Conservation (phyloP, 2,329 filamentous ascomycete genomes). For the Fusarium coicis region DNA sequence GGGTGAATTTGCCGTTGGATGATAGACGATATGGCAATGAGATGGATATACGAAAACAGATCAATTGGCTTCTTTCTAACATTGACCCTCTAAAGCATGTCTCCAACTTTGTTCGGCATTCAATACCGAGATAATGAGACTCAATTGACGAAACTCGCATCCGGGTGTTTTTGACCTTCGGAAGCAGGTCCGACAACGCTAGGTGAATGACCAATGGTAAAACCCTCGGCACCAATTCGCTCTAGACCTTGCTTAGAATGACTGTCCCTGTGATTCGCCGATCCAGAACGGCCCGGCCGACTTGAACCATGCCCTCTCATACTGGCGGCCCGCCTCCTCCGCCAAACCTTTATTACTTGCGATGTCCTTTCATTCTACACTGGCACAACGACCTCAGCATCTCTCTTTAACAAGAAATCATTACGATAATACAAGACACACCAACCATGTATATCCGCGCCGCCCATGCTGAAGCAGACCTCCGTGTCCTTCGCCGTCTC, state of each 20-base stretch:
- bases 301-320: background rate
- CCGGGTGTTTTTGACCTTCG: rapidly evolving
- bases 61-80: rapidly evolving
- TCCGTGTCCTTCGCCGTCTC: constrained; percentile 62
- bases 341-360: constrained; percentile 18
- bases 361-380: background rate
- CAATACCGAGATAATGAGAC: background rate
- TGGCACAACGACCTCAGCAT: rapidly evolving
- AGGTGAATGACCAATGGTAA: background rate
- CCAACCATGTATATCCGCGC: constrained; percentile 32
- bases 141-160: background rate
- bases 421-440: rapidly evolving
- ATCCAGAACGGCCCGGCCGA: constrained; percentile 19
- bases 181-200: background rate
- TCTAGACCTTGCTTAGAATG: constrained; percentile 11
- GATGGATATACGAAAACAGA: rapidly evolving
- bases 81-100: rapidly evolving
- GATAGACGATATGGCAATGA: too few species aligned
- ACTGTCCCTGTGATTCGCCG: constrained; percentile 7
- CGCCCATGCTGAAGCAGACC: constrained; percentile 61
- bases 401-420: rapidly evolving
- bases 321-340: constrained; percentile 23
- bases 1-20: background rate
- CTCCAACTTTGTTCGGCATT: background rate
- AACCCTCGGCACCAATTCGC: background rate